Base-by-base conservation (phyloP, 305 asterid species). In the Fraxinus velutina region DNA sequence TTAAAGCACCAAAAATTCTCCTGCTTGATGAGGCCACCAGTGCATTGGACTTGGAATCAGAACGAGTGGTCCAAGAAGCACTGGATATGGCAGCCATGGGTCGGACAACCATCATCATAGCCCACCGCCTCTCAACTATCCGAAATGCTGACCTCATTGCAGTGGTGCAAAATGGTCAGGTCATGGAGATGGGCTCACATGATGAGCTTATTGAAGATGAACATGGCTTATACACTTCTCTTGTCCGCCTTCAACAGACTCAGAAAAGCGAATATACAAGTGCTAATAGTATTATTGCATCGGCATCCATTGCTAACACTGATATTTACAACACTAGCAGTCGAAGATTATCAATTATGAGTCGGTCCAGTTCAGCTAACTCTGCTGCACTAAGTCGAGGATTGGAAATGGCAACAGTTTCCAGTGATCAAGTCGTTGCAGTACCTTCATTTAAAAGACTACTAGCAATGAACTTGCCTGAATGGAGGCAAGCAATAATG, bases 21-120 rank as follows among this genome's bases (percentile, higher is more conserved):
- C 95, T 96, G 3, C 92, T 96, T 0, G 99, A 96, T 36, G 99
- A 96, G 88, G 98, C 99, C 81, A 96, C 99, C 0, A 96, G 99
- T 80, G 99, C 98, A 5, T 87, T 96, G 0, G 99, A 96, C 88
- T 90, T 94, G 0, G 96, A 96, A 87, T 94, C 99, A 4, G 98
- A 96, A 57, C 84, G 97, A 10, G 89, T 88, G 2, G 98, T 96
- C 73, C 98, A 94, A 76, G 97, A 92, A 74, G 98, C 98, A n/a
- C 92, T 96, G 1, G 98, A 96, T 92, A 92, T 83, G 88, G 99
- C 97, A 0, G 91, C 92, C 0, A 81, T 91, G 42, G 99, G 98
- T 1, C 97, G 98, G n/a, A 94, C 98, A 60, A 96, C 98, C 74
- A 90, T 96, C 73, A 79, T 88, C 84, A 90, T 96, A 19, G 98